Evolutionary conservation across 306 rosid genomes (phyloP), one percentile per base, ranked within the genome.

Genomic region (Trifolium fragiferum): DNA sequence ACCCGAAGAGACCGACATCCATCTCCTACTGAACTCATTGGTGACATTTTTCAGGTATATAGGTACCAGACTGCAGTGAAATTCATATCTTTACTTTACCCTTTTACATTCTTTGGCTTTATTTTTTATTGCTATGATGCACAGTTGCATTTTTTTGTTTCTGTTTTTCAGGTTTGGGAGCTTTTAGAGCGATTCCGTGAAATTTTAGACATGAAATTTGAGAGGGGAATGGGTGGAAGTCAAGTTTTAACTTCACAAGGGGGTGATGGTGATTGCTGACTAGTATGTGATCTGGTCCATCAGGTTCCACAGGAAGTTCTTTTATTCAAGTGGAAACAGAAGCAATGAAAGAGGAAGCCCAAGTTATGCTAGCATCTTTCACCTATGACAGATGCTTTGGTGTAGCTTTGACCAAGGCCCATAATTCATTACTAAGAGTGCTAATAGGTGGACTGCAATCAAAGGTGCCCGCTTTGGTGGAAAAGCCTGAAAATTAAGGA

Each of bases 11-110:
- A 80, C 66, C 83, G 66, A 55, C 72, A 69, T 80, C 99, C 96
- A 66, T 98, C 91, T 88, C 92, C 90, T 50, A 77, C 72, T 37
- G 96, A 87, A 67, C 89, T 86, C 70, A 86, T 83, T 84, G 99
- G 93, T 77, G 98, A 92, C 74, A 86, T 92, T 70, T 89, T 86
- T 80, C 98, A 92, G 99, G 99, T 95, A 86, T 64, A n/a, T n/a
- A n/a, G n/a, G n/a, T n/a, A n/a, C n/a, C n/a, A n/a, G n/a, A n/a
- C n/a, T n/a, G n/a, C n/a, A n/a, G n/a, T n/a, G n/a, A n/a, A n/a
- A n/a, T n/a, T n/a, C n/a, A n/a, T n/a, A 59, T 74, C 38, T 59
- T 57, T 66, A 32, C 40, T 68, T 8, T 73, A 55, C 25, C 57
- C 58, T 53, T 73, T 8, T 75, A 12, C 47, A 37, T 55, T 74